Percentiles rank a stretch among this genome's conserved stretches.
phyloP scores from a whole-genome alignment of 371 early-diverging fungal species.

The Mucor irregularis region DNA sequence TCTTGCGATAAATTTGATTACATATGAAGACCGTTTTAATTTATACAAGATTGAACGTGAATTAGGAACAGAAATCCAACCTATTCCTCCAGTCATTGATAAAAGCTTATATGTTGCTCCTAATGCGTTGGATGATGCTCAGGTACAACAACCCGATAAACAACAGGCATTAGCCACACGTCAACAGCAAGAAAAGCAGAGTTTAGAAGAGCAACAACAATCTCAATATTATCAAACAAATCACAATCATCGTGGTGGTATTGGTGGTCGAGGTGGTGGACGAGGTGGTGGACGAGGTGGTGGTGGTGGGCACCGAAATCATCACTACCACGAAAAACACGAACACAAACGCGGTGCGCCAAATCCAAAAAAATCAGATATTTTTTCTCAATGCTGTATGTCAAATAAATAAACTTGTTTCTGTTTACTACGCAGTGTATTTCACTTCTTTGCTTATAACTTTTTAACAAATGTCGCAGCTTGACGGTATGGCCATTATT shows the following conservation, averaged over 20 bases:
- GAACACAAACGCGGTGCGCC: too few species aligned
- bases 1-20: conserved; percentile 96
- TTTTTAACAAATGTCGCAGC: conserved; percentile 60
- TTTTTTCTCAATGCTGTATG: too few species aligned
- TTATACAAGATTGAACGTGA: conserved; percentile 96
- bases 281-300: too few species aligned
- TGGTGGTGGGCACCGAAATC: too few species aligned
- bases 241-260: neutral
- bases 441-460: neutral
- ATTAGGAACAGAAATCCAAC: conserved; percentile 94
- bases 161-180: conserved; percentile 51
- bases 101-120: conserved; percentile 85
- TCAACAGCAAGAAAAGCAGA: conserved; percentile 51
- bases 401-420: too few species aligned
- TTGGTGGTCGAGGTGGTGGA: neutral
- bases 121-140: conserved; percentile 57
- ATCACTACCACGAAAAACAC: too few species aligned
- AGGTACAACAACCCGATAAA: conserved; percentile 46
- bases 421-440: neutral
- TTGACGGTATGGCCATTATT: conserved; percentile 81
- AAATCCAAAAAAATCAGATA: too few species aligned
- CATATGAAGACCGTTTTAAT: conserved; percentile 94
- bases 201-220: conserved; percentile 32
- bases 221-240: conserved; percentile 26
- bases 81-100: conserved; percentile 96